Conservation (phyloP, 495 filamentous ascomycete species). For the Filosporella fistucella region DNA sequence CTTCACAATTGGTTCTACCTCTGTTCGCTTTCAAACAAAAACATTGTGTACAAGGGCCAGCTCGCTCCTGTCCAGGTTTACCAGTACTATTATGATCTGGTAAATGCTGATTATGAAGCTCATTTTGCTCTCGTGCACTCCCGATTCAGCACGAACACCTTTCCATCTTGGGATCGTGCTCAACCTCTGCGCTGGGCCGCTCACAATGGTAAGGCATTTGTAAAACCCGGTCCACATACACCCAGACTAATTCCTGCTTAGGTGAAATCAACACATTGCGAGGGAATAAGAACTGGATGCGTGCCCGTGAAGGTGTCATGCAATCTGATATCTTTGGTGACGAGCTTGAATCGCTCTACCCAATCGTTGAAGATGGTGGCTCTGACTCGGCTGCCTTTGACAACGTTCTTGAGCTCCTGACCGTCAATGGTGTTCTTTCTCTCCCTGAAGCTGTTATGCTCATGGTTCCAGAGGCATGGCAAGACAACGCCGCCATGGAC, state of each 20-base stretch:
- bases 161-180: slow-evolving; percentile 98
- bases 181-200: slow-evolving; percentile 96
- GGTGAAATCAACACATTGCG: slow-evolving; percentile 94
- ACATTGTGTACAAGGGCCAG: slow-evolving; percentile 99
- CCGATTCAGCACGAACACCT: slow-evolving; percentile 98
- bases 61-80: slow-evolving; percentile 97
- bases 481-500: slow-evolving; percentile 89
- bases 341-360: slow-evolving; percentile 87
- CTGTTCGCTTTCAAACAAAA: slow-evolving; percentile 95
- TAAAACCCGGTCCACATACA: slow-evolving; percentile 4
- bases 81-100: slow-evolving; percentile 96
- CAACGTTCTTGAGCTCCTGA: slow-evolving; percentile 92
- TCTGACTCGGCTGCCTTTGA: slow-evolving; percentile 99
- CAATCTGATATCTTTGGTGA: slow-evolving; percentile 90
- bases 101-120: slow-evolving; percentile 95
- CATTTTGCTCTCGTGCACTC: slow-evolving; percentile 98
- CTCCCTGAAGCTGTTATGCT: slow-evolving; percentile 98
- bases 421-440: slow-evolving; percentile 95
- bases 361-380: slow-evolving; percentile 94
- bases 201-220: slow-evolving; percentile 72
- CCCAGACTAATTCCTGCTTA: slow-evolving; percentile 37
- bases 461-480: slow-evolving; percentile 99
- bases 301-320: slow-evolving; percentile 93
- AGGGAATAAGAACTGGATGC: slow-evolving; percentile 99
- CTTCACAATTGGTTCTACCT: slow-evolving; percentile 99